These are phyloP conservation scores for Aspergillus ibericus DNA, from an alignment of 2,329 filamentous ascomycete genomes.

Conservation along the genomic window DNA sequence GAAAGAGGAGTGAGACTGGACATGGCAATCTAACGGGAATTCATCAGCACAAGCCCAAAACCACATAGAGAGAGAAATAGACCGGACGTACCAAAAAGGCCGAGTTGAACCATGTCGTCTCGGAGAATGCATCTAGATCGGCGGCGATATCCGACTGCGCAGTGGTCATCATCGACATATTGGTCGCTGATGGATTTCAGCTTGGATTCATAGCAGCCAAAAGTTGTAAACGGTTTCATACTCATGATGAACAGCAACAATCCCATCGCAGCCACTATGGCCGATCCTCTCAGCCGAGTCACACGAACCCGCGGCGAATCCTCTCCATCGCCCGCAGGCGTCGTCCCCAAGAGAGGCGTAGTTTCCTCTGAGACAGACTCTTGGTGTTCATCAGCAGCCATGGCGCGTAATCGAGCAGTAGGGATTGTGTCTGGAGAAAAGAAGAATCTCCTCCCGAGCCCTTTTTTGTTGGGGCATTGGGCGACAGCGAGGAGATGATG, in stretches of 20 bases:
- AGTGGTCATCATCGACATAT: constrained; percentile 79
- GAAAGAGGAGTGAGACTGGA: constrained; percentile 65
- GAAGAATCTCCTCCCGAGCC: neutral
- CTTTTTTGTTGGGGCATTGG: neutral
- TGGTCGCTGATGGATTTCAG: constrained; percentile 50
- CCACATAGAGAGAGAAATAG: neutral
- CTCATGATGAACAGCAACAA: constrained; percentile 4
- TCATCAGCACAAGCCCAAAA: neutral
- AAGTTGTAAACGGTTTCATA: neutral
- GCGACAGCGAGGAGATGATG: neutral
- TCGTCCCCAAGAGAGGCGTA: neutral
- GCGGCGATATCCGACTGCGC: constrained; percentile 74
- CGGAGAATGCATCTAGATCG: constrained; percentile 71
- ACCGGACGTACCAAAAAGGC: constrained; percentile 61
- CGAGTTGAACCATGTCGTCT: constrained; percentile 78
- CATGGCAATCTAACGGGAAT: constrained; percentile 52
- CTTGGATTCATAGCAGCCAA: neutral
- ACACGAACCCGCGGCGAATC: neutral
- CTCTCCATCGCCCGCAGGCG: neutral
- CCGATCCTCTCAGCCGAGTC: neutral
- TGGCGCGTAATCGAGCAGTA: neutral
- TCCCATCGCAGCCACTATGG: constrained; percentile 1
- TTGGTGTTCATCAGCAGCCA: neutral
- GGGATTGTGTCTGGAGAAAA: neutral
- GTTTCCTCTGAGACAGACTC: neutral